Conservation (phyloP, 257 asterid species). For the Prunella vulgaris region DNA sequence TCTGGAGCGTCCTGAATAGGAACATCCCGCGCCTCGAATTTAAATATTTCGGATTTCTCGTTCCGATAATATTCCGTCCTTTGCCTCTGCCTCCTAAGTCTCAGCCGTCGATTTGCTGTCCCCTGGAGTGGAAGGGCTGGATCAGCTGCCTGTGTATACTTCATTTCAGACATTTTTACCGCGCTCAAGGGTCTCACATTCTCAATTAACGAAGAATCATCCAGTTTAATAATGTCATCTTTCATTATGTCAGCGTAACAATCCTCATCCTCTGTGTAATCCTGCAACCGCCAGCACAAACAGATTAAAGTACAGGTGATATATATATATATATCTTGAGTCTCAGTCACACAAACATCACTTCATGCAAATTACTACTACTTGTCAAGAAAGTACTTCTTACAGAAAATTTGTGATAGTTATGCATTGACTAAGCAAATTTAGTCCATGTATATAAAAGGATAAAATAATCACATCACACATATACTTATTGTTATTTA, state of each 20-base stretch:
- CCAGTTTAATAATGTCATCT: slow-evolving; percentile 72
- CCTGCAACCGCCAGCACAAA: slow-evolving; percentile 30
- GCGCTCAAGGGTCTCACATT: slow-evolving; percentile 10
- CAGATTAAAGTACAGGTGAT: not conserved
- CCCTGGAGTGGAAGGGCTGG: slow-evolving; percentile 45
- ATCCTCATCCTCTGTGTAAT: slow-evolving; percentile 52
- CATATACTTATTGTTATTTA: no score
- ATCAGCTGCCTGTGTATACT: slow-evolving; percentile 22
- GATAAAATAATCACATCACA: no score
- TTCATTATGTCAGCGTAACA: slow-evolving; percentile 80
- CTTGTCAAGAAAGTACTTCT: no score
- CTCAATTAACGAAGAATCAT: slow-evolving; percentile 36
- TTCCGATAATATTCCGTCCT: not conserved
- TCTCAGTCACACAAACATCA: not conserved
- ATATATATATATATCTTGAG: not conserved
- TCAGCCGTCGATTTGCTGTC: slow-evolving; percentile 51
- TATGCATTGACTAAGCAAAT: no score
- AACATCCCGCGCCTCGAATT: not conserved
- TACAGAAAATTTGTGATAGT: no score
- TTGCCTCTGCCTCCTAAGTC: slow-evolving; percentile 30
- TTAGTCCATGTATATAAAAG: no score
- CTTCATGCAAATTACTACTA: not conserved
- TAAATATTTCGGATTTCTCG: not conserved
- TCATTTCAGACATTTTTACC: slow-evolving; percentile 11
- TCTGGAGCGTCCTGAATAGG: slow-evolving; percentile 6